Percentiles rank a stretch among this genome's conserved stretches.
Conservation (phyloP, 2,329 filamentous ascomycete species). For the Arthrobotrys iridis region DNA sequence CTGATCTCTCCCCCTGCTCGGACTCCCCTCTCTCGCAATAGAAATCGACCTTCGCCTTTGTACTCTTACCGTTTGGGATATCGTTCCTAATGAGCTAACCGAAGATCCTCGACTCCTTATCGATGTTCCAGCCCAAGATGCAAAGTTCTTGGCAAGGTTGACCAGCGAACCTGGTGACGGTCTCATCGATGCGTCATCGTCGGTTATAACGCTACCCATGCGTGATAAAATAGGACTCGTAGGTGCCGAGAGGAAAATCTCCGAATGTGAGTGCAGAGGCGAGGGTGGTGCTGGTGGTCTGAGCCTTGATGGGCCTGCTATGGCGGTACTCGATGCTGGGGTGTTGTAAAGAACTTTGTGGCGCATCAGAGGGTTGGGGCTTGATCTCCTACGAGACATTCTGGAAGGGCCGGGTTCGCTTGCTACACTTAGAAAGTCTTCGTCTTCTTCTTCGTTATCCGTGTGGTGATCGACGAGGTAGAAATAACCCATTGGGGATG, state of each 20-base stretch:
- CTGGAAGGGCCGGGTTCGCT: constrained; percentile 44
- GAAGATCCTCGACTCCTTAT: constrained; percentile 35
- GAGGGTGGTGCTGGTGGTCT: constrained; percentile 8
- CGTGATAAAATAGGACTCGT: constrained; percentile 41
- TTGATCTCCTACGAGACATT: background rate
- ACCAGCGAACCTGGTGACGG: constrained; percentile 40
- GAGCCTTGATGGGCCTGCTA: constrained; percentile 2
- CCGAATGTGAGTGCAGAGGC: background rate
- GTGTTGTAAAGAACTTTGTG: constrained; percentile 48
- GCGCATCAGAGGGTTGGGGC: constrained; percentile 21
- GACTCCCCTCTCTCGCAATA: constrained; percentile 26
- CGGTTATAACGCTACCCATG: constrained; percentile 36
- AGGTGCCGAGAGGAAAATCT: constrained; percentile 43
- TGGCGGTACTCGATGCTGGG: constrained; percentile 34
- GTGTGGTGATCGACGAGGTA: constrained; percentile 25
- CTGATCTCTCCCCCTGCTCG: background rate
- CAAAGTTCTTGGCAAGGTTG: constrained; percentile 32
- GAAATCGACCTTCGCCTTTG: constrained; percentile 31
- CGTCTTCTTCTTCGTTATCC: constrained; percentile 2
- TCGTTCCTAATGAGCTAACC: constrained; percentile 27
- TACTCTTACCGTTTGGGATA: background rate
- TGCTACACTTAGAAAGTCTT: constrained; percentile 35
- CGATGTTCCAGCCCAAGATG: constrained; percentile 12
- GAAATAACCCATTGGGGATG: constrained; percentile 33
- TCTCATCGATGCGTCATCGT: constrained; percentile 35